These are phyloP conservation scores for Leptodermis oblonga DNA, from an alignment of 257 asterid species.

Conservation along the genomic window DNA sequence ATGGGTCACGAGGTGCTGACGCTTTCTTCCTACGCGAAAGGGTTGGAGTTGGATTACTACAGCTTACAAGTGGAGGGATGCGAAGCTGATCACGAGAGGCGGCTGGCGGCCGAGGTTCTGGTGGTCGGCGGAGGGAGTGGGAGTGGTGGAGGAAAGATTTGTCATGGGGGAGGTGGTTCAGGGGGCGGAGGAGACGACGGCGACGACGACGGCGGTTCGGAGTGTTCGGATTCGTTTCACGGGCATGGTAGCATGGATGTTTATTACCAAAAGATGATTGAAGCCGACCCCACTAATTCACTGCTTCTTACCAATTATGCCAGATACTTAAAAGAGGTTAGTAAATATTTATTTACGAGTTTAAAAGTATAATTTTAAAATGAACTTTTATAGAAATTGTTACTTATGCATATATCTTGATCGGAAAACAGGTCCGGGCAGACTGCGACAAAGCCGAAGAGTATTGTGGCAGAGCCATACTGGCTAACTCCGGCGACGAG, in stretches of 20 bases:
- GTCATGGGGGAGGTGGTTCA: too few species aligned
- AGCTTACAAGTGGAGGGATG: not conserved
- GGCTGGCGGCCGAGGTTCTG: slow-evolving; percentile 11
- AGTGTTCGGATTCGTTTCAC: slow-evolving; percentile 23
- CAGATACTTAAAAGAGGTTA: slow-evolving; percentile 57
- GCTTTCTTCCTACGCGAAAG: slow-evolving; percentile 8
- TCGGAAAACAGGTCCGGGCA: slow-evolving; percentile 37
- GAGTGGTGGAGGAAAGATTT: slow-evolving; percentile 19
- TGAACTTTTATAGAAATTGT: too few species aligned
- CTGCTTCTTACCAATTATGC: slow-evolving; percentile 54
- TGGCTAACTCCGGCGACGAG: slow-evolving; percentile 41
- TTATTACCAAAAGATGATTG: slow-evolving; percentile 40
- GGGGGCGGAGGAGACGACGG: slow-evolving; percentile 9
- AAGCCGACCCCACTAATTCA: slow-evolving; percentile 41
- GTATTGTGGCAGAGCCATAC: slow-evolving; percentile 50
- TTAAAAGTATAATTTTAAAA: too few species aligned
- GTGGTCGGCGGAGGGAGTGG: slow-evolving; percentile 24
- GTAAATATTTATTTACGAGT: too few species aligned
- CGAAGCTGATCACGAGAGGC: not conserved
- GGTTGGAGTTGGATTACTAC: slow-evolving; percentile 14
- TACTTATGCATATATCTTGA: too few species aligned
- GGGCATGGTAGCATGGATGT: slow-evolving; percentile 25
- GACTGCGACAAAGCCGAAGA: slow-evolving; percentile 43
- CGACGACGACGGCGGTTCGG: slow-evolving; percentile 14
- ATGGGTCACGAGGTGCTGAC: not conserved